Base-by-base conservation (phyloP, 768 basidiomycete species). In the Lanmaoa rubissima region DNA sequence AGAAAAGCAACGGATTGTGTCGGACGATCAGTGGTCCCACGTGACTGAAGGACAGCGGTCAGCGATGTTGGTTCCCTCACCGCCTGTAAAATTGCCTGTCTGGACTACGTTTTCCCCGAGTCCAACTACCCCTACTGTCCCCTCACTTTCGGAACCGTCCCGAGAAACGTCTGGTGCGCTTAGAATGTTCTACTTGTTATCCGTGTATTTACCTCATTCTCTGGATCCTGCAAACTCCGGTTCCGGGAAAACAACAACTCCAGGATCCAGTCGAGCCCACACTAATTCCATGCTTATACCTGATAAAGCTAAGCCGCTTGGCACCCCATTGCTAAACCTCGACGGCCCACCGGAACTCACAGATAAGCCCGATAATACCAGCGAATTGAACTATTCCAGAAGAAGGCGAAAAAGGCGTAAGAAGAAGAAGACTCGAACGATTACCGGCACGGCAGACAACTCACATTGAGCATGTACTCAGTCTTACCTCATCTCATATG, bases 321-420 rank as follows among this genome's bases (percentile, higher is more conserved):
- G 74, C 48, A 55, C 74, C 4, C 80, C 83, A 14, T 58, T 88
- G 19, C 71, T 88, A 28, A 87, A 87, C 62, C 75, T 88, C 12
- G 71, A 69, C 40, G 82, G 82, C 2, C 80, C 80, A 26, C 79
- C 76, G 49, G 74, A 69, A 39, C 46, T 48, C 36, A 39, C 17
- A 19, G 55, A 55, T 47, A 46, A 50, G 28, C 35, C 54, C 58
- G 71, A 61, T 42, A 54, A 60, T 51, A 40, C 48, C 24, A 54
- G 39, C 45, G 50, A 56, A 55, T 44, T 48, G 58, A 59, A 58
- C 35, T 73, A 64, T 59, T 69, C 77, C 35, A 86, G 80, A 65
- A 86, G 81, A 74, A 86, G 76, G 60, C 76, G 81, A 8, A 81
- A 73, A 68, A 74, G 79, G 58, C 77, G 74, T 55, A 83, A 79